Percentiles rank a stretch among this genome's conserved stretches.
phyloP scores from a whole-genome alignment of 2,329 filamentous ascomycete species.

The Madurella mycetomatis region DNA sequence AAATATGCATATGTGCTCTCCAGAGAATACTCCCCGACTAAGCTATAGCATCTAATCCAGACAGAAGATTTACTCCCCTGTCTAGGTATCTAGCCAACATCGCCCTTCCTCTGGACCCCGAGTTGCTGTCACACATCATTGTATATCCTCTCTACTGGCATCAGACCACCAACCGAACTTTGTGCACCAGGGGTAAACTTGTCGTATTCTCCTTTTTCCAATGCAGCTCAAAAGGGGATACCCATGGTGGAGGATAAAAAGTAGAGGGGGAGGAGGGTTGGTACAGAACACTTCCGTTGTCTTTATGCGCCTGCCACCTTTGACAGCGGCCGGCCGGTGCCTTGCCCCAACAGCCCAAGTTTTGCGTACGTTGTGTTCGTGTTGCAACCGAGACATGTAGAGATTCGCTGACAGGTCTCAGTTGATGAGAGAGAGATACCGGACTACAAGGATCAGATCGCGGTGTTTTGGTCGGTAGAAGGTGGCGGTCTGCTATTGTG shows the following conservation, averaged over 20 bases:
- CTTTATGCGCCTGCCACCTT: neutral
- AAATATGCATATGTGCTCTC: too few species aligned
- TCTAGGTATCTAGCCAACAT: neutral
- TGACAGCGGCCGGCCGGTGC: neutral
- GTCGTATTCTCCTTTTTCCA: conserved; percentile 13
- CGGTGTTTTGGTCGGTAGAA: too few species aligned
- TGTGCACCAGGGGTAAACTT: conserved; percentile 9
- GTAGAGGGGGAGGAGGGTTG: neutral
- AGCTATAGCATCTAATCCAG: too few species aligned
- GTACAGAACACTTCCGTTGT: conserved; percentile 7
- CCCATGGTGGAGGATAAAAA: conserved; percentile 4
- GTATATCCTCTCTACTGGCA: neutral
- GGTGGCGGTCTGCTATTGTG: neutral
- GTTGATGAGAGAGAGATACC: neutral
- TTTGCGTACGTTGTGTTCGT: neutral
- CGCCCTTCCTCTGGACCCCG: neutral
- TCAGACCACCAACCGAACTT: neutral
- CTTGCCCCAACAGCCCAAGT: neutral
- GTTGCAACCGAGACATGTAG: neutral
- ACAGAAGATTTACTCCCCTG: neutral
- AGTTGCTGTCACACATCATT: neutral
- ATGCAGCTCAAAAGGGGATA: conserved; percentile 4
- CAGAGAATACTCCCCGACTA: too few species aligned
- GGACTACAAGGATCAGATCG: neutral
- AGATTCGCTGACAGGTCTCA: neutral